Conservation (phyloP, 2,329 filamentous ascomycete species). For the Fulvia fulva region DNA sequence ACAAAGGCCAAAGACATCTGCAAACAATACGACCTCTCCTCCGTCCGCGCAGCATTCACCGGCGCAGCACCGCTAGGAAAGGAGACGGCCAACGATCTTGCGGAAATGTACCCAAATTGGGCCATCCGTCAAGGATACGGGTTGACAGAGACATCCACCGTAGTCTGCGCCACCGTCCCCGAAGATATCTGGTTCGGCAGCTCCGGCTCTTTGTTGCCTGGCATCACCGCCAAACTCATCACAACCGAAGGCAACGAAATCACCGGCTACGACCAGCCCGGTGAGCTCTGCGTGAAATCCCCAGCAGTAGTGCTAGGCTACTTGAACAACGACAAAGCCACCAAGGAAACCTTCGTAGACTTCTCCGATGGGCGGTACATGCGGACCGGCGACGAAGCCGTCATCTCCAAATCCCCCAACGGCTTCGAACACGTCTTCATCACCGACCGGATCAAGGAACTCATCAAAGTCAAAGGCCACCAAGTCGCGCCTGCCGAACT, state of each 20-base stretch:
- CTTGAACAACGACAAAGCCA: slow-evolving; percentile 80
- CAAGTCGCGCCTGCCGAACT: slow-evolving; percentile 83
- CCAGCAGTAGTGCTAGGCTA: slow-evolving; percentile 80
- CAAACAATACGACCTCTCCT: slow-evolving; percentile 67
- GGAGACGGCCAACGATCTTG: slow-evolving; percentile 65
- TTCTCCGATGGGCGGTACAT: slow-evolving; percentile 61
- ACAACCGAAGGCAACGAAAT: slow-evolving; percentile 67
- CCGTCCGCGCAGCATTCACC: slow-evolving; percentile 62
- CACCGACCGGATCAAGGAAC: slow-evolving; percentile 73
- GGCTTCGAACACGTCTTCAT: slow-evolving; percentile 81
- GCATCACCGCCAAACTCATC: slow-evolving; percentile 62
- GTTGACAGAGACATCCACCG: slow-evolving; percentile 72
- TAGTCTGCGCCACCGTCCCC: slow-evolving; percentile 58
- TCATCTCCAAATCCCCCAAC: slow-evolving; percentile 59
- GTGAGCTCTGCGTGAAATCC: slow-evolving; percentile 74
- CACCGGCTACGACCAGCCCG: slow-evolving; percentile 66
- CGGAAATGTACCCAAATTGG: slow-evolving; percentile 61
- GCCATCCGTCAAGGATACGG: slow-evolving; percentile 62
- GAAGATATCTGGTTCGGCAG: slow-evolving; percentile 68
- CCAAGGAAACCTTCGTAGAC: slow-evolving; percentile 62
- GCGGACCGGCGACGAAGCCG: slow-evolving; percentile 79
- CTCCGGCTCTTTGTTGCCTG: slow-evolving; percentile 66
- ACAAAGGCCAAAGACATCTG: slow-evolving; percentile 60
- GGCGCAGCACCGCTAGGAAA: slow-evolving; percentile 75
- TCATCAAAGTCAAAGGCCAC: slow-evolving; percentile 55